Conservation (phyloP, 2,329 filamentous ascomycete species). For the Trichoderma sp. region DNA sequence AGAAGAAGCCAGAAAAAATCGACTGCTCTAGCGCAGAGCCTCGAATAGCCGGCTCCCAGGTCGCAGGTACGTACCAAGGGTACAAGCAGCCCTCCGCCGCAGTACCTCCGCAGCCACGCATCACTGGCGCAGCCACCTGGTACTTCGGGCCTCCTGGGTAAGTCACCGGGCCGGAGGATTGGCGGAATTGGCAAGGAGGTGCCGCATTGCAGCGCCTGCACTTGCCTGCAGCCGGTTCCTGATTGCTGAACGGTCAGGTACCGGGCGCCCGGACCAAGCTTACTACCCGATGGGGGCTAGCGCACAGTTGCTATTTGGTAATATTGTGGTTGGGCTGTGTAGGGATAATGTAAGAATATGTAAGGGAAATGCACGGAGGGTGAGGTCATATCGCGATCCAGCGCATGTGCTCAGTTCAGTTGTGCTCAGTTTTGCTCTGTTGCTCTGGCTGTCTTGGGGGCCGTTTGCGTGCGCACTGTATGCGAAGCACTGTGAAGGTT, state of each 20-base stretch:
- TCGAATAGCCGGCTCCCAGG: slow-evolving; percentile 34
- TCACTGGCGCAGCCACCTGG: neutral
- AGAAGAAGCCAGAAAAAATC: slow-evolving; percentile 10
- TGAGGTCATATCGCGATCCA: slow-evolving; percentile 36
- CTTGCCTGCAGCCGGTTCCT: slow-evolving; percentile 26
- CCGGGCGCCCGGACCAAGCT: slow-evolving; percentile 29
- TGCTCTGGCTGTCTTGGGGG: slow-evolving; percentile 1
- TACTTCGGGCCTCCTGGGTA: neutral
- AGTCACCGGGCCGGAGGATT: slow-evolving; percentile 14
- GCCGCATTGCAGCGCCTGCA: slow-evolving; percentile 17
- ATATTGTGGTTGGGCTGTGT: slow-evolving; percentile 24
- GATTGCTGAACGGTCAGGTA: slow-evolving; percentile 33
- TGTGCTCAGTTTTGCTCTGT: neutral
- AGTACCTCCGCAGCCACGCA: neutral
- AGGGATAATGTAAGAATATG: slow-evolving; percentile 18
- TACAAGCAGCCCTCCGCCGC: neutral
- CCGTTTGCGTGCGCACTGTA: neutral
- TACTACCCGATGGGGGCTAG: slow-evolving; percentile 33
- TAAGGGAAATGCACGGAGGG: slow-evolving; percentile 23
- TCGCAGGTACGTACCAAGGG: neutral
- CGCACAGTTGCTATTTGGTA: slow-evolving; percentile 32
- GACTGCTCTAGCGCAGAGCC: slow-evolving; percentile 27
- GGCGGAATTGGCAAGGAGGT: slow-evolving; percentile 12
- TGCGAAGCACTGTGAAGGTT: neutral
- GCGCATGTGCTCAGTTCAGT: neutral